These are phyloP conservation scores for Leccinum disarticulatum DNA, from an alignment of 768 basidiomycete genomes.

Conservation along the genomic window DNA sequence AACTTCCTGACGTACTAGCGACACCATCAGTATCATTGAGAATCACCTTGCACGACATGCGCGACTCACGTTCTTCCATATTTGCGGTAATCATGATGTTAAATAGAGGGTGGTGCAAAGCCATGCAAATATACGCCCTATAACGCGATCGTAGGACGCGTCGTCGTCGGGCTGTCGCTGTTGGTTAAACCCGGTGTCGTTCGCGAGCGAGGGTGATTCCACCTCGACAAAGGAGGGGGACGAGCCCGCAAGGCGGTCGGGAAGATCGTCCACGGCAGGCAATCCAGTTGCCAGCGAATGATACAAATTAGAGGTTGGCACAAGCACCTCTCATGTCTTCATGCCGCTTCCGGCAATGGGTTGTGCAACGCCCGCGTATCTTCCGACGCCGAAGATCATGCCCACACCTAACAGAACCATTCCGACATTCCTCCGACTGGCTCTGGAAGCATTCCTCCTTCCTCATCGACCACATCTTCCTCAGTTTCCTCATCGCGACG, in stretches of 20 bases:
- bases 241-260: conserved; percentile 6
- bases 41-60: background rate
- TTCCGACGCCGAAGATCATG: conserved; percentile 68
- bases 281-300: conserved; percentile 1
- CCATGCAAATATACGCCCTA: conserved; percentile 95
- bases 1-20: conserved; percentile 82
- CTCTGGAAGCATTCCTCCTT: conserved; percentile 50
- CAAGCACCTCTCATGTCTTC: conserved; percentile 51
- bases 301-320: conserved; percentile 11
- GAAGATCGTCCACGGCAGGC: conserved; percentile 15
- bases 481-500: conserved; percentile 37
- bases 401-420: conserved; percentile 83
- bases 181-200: conserved; percentile 3
- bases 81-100: conserved; percentile 92
- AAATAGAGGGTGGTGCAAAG: conserved; percentile 89
- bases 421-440: conserved; percentile 67
- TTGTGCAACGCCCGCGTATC: conserved; percentile 38
- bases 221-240: conserved; percentile 12
- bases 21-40: conserved; percentile 2
- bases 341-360: conserved; percentile 28
- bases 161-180: conserved; percentile 22
- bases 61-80: conserved; percentile 94
- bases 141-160: conserved; percentile 51
- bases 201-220: conserved; percentile 16
- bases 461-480: conserved; percentile 24